phyloP scores from a whole-genome alignment of 2,329 filamentous ascomycete genomes.

The Xylariaceae sp. region DNA sequence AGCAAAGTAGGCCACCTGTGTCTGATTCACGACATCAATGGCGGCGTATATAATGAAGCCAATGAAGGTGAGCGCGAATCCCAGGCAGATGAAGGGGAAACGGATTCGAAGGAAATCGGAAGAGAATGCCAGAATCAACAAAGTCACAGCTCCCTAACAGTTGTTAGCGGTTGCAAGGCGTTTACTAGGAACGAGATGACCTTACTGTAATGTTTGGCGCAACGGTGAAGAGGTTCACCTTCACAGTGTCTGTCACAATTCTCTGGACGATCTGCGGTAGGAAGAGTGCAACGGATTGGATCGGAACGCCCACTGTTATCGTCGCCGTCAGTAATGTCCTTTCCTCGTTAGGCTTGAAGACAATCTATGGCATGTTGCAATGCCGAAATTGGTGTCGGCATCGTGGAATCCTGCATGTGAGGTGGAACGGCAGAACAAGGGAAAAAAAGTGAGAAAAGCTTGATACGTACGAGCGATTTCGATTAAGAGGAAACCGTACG shows the following conservation, averaged over 20 bases:
- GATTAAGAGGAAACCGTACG: slow-evolving; percentile 48
- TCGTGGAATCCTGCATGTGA: too few species aligned
- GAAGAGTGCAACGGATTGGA: slow-evolving; percentile 53
- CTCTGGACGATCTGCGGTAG: slow-evolving; percentile 52
- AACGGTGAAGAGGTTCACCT: slow-evolving; percentile 76
- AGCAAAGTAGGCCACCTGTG: slow-evolving; percentile 69
- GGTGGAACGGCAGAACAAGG: too few species aligned
- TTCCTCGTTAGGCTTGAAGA: not conserved
- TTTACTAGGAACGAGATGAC: too few species aligned
- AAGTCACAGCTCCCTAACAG: slow-evolving; percentile 59
- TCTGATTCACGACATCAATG: slow-evolving; percentile 57
- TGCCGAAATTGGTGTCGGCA: too few species aligned
- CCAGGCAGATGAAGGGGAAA: slow-evolving; percentile 70
- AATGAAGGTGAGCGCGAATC: slow-evolving; percentile 68
- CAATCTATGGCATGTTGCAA: too few species aligned
- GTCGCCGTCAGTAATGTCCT: not conserved
- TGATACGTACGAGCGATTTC: slow-evolving; percentile 40
- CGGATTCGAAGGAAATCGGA: slow-evolving; percentile 64
- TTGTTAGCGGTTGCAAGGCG: not conserved
- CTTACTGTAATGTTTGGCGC: slow-evolving; percentile 64
- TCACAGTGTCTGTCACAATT: slow-evolving; percentile 46
- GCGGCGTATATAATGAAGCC: slow-evolving; percentile 76
- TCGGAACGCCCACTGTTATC: slow-evolving; percentile 47
- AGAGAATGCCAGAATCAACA: slow-evolving; percentile 67
- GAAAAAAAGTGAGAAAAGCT: not conserved